Evolutionary conservation across 441 rosid species (phyloP).

Genomic region (Adansonia grandidieri): DNA sequence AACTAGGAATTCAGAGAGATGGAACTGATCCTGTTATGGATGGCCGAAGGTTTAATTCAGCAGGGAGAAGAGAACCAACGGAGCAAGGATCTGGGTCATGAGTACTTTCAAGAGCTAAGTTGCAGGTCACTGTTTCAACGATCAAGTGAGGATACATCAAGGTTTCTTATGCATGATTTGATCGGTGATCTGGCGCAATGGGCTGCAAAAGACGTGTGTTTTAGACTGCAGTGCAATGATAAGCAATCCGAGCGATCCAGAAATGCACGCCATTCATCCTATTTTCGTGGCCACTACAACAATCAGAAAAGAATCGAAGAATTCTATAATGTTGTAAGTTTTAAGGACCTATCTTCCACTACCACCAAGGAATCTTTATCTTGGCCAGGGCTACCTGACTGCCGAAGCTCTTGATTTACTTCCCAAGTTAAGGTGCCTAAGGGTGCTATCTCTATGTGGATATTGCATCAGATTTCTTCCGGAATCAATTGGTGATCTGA

Average conservation of each 20-base stretch:
- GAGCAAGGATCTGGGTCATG: background rate
- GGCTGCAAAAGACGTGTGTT: background rate
- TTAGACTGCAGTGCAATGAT: background rate
- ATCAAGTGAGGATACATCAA: background rate
- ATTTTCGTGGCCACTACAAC: background rate
- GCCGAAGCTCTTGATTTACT: background rate
- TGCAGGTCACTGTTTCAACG: background rate
- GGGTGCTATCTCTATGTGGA: background rate
- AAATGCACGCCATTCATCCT: background rate
- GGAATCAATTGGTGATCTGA: background rate
- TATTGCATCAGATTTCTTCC: background rate
- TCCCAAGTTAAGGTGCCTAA: background rate
- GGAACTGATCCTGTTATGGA: background rate
- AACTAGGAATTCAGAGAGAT: background rate
- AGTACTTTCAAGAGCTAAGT: background rate
- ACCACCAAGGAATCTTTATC: background rate
- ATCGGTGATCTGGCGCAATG: background rate
- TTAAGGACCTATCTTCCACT: conserved; percentile 10
- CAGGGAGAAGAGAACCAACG: background rate
- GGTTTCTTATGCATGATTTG: background rate
- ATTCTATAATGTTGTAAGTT: background rate
- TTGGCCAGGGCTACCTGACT: background rate
- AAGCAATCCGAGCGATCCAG: background rate
- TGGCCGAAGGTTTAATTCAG: background rate
- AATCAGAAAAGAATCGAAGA: background rate